Conservation (phyloP, 2,329 filamentous ascomycete species). For the Phaeosphaeriaceae sp. region DNA sequence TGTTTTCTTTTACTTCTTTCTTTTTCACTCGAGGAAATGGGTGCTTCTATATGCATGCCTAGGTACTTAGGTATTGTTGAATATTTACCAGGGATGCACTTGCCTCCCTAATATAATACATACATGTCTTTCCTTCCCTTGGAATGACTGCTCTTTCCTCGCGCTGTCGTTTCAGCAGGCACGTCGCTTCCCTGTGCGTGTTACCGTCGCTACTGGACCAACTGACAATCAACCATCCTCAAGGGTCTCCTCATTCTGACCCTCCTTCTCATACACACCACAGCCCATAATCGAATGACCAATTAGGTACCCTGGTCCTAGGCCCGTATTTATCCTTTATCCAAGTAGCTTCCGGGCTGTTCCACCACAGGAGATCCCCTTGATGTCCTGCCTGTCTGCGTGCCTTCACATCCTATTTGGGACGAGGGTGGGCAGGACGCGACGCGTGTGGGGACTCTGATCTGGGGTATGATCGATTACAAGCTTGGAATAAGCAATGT, state of each 20-base stretch:
- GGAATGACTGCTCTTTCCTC: background rate
- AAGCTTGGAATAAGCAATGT: constrained; percentile 21
- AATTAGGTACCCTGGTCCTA: constrained; percentile 2
- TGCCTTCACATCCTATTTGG: background rate
- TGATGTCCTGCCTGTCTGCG: constrained; percentile 1
- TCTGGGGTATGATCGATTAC: constrained; percentile 26
- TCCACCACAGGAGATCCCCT: constrained; percentile 22
- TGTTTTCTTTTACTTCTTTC: no score
- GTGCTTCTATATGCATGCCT: no score
- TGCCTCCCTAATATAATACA: no score
- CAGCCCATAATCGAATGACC: constrained; percentile 16
- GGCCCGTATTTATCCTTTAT: background rate
- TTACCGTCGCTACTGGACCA: constrained; percentile 1
- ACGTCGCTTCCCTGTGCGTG: background rate
- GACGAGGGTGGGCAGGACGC: constrained; percentile 6
- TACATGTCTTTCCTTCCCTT: no score
- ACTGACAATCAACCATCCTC: constrained; percentile 1
- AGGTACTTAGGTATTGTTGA: no score
- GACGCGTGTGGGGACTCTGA: constrained; percentile 24
- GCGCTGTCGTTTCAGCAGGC: constrained; percentile 7
- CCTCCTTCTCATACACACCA: constrained; percentile 11
- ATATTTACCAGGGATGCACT: no score
- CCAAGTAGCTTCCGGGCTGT: constrained; percentile 19
- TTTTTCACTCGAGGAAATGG: no score
- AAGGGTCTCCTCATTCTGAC: constrained; percentile 13